These are phyloP conservation scores for Colletotrichum gigasporum DNA, from an alignment of 2,329 filamentous ascomycete genomes.

Conservation along the genomic window DNA sequence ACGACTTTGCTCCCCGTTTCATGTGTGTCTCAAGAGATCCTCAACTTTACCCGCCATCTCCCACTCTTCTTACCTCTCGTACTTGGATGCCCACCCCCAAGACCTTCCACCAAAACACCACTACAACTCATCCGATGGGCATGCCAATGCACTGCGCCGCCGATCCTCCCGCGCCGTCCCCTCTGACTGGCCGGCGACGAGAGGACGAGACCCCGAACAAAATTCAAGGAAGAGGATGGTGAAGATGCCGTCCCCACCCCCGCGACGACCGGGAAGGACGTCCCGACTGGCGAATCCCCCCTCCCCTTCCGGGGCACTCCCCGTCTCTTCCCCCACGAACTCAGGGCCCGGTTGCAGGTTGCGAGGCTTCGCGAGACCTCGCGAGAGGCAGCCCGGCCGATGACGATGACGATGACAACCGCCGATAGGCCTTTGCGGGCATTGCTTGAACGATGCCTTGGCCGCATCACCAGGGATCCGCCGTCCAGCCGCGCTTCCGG, in stretches of 20 bases:
- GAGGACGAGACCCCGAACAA: no score
- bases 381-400: background rate
- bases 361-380: background rate
- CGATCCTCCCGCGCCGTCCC: background rate
- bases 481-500: background rate
- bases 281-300: background rate
- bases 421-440: no score
- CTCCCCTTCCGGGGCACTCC: no score
- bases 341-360: background rate
- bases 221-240: no score
- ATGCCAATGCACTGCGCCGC: background rate
- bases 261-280: background rate
- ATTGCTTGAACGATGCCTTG: no score
- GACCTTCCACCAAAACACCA: background rate
- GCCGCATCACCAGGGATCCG: background rate
- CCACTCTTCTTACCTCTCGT: no score
- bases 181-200: no score
- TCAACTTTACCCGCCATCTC: background rate
- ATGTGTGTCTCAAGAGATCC: conserved; percentile 30
- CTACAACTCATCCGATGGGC: background rate
- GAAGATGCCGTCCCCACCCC: no score
- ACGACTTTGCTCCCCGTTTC: conserved; percentile 21
- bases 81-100: background rate
- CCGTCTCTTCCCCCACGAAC: background rate
- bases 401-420: background rate